Evolutionary conservation across 441 rosid genomes (phyloP).

Genomic region (Manihot esculenta): DNA sequence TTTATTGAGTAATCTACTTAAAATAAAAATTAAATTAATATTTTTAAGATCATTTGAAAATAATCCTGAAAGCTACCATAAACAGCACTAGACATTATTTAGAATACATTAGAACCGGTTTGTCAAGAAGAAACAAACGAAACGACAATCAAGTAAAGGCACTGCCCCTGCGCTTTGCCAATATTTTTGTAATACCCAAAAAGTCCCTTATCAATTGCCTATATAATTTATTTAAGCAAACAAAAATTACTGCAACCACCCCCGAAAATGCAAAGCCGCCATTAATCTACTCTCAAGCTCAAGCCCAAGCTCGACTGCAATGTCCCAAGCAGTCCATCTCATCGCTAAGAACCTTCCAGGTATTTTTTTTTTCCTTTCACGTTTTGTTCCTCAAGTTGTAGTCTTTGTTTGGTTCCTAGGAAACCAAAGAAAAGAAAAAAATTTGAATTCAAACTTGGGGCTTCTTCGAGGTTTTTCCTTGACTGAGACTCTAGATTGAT

Average conservation of each 20-base stretch:
- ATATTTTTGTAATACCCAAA: conserved; percentile 11
- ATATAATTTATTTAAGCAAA: not conserved
- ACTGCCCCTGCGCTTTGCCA: too few relatives aligned
- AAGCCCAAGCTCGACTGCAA: conserved; percentile 18
- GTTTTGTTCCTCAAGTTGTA: not conserved
- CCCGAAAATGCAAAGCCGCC: conserved; percentile 24
- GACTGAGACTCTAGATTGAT: conserved; percentile 1
- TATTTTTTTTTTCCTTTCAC: conserved; percentile 9
- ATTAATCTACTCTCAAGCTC: not conserved
- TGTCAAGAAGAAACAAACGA: too few relatives aligned
- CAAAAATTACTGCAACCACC: not conserved
- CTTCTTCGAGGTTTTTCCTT: not conserved
- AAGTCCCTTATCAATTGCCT: conserved; percentile 32
- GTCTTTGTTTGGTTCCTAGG: conserved; percentile 18
- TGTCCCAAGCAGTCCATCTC: conserved; percentile 44
- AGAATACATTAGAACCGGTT: too few relatives aligned
- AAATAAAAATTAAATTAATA: too few relatives aligned
- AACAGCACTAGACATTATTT: too few relatives aligned
- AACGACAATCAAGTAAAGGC: too few relatives aligned
- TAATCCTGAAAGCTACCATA: too few relatives aligned
- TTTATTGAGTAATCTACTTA: too few relatives aligned
- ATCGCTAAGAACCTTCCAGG: conserved; percentile 39
- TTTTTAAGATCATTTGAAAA: too few relatives aligned
- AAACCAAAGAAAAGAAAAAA: not conserved
- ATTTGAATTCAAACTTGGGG: not conserved